Conservation (phyloP, 345 rosid genomes). For the Mercurialis annua region DNA sequence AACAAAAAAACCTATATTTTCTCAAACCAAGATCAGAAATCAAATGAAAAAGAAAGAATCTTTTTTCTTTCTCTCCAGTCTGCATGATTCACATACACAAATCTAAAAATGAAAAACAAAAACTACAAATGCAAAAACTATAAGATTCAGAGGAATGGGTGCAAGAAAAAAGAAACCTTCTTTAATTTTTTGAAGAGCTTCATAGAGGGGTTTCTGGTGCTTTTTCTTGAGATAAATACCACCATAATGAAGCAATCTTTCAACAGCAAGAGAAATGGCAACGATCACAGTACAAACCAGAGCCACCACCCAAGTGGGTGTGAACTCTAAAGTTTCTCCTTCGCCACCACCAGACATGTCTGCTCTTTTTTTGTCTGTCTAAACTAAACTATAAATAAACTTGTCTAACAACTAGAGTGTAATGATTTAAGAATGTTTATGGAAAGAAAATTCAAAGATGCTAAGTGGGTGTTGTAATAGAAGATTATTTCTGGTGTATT, state of each 20-base stretch:
- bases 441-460: too few relatives aligned
- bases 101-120: background rate
- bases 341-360: constrained; percentile 26
- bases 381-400: background rate
- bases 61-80: too few relatives aligned
- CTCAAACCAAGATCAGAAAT: too few relatives aligned
- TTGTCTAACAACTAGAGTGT: background rate
- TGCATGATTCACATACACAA: background rate
- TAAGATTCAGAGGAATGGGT: background rate
- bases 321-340: constrained; percentile 21
- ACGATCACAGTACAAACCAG: constrained; percentile 28
- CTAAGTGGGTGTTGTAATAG: too few relatives aligned
- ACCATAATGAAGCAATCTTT: constrained; percentile 26
- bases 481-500: too few relatives aligned
- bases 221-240: constrained; percentile 25
- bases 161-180: constrained; percentile 18
- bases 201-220: constrained; percentile 25
- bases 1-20: too few relatives aligned
- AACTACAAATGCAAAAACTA: background rate
- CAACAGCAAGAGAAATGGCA: constrained; percentile 22
- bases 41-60: background rate
- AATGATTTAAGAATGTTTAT: too few relatives aligned
- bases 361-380: background rate
- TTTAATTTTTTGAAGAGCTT: constrained; percentile 31
- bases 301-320: constrained; percentile 36